These are phyloP conservation scores for Anacardium occidentale DNA, from an alignment of 345 rosid species.

Conservation along the genomic window DNA sequence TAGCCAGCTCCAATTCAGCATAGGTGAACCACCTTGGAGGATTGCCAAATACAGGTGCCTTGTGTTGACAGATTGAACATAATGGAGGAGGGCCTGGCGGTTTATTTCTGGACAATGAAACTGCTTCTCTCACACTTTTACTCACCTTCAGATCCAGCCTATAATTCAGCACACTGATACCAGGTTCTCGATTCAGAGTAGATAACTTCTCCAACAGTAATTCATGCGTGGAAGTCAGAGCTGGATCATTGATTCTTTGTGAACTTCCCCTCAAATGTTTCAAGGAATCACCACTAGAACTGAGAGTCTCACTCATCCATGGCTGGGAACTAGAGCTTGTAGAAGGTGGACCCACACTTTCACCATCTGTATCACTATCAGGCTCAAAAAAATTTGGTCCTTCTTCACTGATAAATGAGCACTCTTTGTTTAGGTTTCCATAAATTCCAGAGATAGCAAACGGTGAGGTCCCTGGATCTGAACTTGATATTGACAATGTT, in stretches of 20 bases:
- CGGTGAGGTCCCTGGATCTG: constrained; percentile 87
- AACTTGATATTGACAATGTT: constrained; percentile 87
- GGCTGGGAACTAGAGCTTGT: constrained; percentile 44
- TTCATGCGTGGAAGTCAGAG: constrained; percentile 40
- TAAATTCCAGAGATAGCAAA: constrained; percentile 47
- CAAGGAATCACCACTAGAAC: constrained; percentile 45
- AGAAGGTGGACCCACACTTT: constrained; percentile 49
- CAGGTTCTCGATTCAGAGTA: constrained; percentile 51
- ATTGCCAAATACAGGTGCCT: constrained; percentile 87
- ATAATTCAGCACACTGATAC: constrained; percentile 37
- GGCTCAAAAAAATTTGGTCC: constrained; percentile 48
- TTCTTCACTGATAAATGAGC: constrained; percentile 41
- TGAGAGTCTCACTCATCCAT: constrained; percentile 49
- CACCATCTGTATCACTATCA: constrained; percentile 68
- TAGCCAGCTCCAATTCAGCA: constrained; percentile 77
- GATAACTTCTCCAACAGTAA: constrained; percentile 51
- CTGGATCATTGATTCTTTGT: constrained; percentile 39
- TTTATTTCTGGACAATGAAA: constrained; percentile 69
- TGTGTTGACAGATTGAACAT: constrained; percentile 91
- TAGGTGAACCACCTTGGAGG: constrained; percentile 97
- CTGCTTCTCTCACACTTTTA: constrained; percentile 82
- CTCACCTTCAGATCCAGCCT: constrained; percentile 55
- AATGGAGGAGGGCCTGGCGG: constrained; percentile 96
- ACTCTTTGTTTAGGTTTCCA: constrained; percentile 55
- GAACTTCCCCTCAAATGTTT: constrained; percentile 38